These are phyloP conservation scores for Trichosanthes truncata DNA, from an alignment of 306 rosid genomes.

Conservation along the genomic window DNA sequence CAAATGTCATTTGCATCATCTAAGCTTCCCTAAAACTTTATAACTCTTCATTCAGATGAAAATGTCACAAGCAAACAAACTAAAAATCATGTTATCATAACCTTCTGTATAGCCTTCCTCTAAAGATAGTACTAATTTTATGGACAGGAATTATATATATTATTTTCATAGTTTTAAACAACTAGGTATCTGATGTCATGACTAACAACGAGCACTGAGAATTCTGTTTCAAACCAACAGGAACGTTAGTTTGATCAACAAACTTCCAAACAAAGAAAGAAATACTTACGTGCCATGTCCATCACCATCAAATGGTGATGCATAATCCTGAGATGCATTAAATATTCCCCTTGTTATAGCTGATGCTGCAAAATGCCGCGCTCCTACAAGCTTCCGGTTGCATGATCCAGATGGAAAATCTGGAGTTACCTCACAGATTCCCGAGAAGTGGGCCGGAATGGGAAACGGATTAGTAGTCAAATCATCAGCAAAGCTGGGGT, in stretches of 20 bases:
- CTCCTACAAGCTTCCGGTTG: constrained; percentile 95
- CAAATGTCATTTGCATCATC: neutral
- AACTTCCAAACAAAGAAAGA: constrained; percentile 14
- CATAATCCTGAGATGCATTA: constrained; percentile 73
- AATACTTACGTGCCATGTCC: constrained; percentile 98
- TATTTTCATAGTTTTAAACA: neutral
- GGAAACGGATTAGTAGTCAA: constrained; percentile 44
- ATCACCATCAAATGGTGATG: constrained; percentile 95
- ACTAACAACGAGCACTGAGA: neutral
- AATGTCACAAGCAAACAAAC: neutral
- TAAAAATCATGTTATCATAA: neutral
- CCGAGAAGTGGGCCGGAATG: constrained; percentile 75
- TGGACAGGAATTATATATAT: neutral
- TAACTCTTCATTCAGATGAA: neutral
- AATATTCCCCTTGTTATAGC: constrained; percentile 96
- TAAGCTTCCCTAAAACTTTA: neutral
- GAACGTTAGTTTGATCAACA: neutral
- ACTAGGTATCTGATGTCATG: neutral
- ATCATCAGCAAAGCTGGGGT: constrained; percentile 66
- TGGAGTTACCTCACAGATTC: constrained; percentile 85
- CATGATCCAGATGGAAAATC: constrained; percentile 99
- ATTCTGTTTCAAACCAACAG: neutral
- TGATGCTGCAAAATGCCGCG: constrained; percentile 95
- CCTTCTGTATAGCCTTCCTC: neutral
- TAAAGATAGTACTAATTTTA: neutral